Evolutionary conservation across 2,329 filamentous ascomycete genomes (phyloP), one percentile per base, ranked within the genome.

Genomic region (Colletotrichum ledebouriae): DNA sequence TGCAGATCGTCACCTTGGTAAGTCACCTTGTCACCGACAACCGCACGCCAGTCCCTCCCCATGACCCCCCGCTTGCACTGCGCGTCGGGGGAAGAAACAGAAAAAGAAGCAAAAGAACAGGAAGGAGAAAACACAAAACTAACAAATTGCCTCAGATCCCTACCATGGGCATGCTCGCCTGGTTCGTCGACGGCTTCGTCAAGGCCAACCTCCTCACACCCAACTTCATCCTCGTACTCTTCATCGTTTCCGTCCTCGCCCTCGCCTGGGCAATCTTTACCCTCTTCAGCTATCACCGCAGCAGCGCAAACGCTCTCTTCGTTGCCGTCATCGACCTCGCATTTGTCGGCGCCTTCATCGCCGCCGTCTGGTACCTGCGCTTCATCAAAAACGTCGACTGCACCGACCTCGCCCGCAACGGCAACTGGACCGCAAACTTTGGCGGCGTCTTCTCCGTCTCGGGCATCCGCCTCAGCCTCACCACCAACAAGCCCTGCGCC

Each of bases 401-500:
- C 85, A 81, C 87, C 17, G 79, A 83, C 77, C 86, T 93, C 77
- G 75, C 76, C 11, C 75, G 75, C 3, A 81, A 80, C 59, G 80
- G 82, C 55, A 75, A 80, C 22, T 89, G 89, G 78, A 86, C 85
- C 73, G 76, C 87, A 60, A 84, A 85, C 56, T 83, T 94, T 49
- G 91, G 91, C 12, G 82, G 86, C 12, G 87, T 93, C 70, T 86
- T 88, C 34, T 83, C 80, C 71, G 87, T 87, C 49, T 82, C 80
- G 34, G 78, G 86, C 41, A 84, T 84, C 55, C 80, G 80, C 59
- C 85, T 88, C 67, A 78, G 84, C 47, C 76, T 90, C 46, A 79
- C 85, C 60, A 79, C 90, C 42, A 85, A 93, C 79, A 95, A 95
- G 85, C 88, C 89, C 5, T 98, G 95, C 81, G 88, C 91, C 57